Conservation (phyloP, 1,284 basidiomycete species). For the Ustilago lituana region DNA sequence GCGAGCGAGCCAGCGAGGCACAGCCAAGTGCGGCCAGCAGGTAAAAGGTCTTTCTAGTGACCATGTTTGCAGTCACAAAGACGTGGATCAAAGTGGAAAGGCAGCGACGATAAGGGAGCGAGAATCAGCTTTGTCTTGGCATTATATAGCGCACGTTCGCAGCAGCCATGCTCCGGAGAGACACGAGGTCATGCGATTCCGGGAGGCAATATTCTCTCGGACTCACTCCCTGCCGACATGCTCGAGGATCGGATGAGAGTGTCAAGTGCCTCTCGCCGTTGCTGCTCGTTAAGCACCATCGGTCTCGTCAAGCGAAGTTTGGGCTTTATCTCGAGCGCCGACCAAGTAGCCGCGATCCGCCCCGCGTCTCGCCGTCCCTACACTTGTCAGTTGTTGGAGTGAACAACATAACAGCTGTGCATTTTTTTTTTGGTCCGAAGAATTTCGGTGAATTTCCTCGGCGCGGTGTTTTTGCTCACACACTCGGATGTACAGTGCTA, state of each 20-base stretch:
- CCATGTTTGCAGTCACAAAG: slow-evolving; percentile 13
- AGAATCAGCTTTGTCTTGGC: background rate
- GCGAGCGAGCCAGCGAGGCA: slow-evolving; percentile 13
- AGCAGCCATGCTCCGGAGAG: too few relatives aligned
- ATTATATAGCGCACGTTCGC: slow-evolving; percentile 3
- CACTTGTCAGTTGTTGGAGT: background rate
- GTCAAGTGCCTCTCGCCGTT: too few relatives aligned
- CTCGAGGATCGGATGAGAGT: too few relatives aligned
- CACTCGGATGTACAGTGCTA: too few relatives aligned
- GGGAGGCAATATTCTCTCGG: slow-evolving; percentile 2
- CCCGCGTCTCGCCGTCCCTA: slow-evolving; percentile 4
- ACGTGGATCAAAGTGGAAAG: too few relatives aligned
- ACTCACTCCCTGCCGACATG: too few relatives aligned
- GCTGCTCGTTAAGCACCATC: slow-evolving; percentile 16
- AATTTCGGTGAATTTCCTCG: slow-evolving; percentile 29
- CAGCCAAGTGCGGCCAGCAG: slow-evolving; percentile 6
- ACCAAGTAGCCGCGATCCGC: slow-evolving; percentile 22
- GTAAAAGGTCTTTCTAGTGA: slow-evolving; percentile 3
- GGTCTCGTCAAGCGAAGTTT: slow-evolving; percentile 2
- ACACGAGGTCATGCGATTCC: slow-evolving; percentile 4
- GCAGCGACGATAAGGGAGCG: too few relatives aligned
- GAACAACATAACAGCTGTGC: slow-evolving; percentile 8
- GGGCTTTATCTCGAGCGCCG: slow-evolving; percentile 2
- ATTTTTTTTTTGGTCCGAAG: background rate
- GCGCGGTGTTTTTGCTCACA: background rate